Evolutionary conservation across 2,329 filamentous ascomycete species (phyloP).

Genomic region (Fusarium pseudograminearum): DNA sequence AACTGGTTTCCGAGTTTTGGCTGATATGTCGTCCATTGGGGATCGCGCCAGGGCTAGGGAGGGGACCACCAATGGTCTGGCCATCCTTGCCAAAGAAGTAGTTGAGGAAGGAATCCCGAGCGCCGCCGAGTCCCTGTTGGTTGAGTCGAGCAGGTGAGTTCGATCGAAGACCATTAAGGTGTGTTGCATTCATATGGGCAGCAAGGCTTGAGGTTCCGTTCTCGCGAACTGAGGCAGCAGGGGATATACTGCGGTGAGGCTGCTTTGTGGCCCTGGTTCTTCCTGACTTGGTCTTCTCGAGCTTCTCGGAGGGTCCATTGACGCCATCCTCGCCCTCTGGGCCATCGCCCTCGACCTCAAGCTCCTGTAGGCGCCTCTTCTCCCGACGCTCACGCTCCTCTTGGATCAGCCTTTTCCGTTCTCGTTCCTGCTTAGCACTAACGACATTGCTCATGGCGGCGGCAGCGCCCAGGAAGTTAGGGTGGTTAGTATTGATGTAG

Average conservation of each 20-base stretch:
- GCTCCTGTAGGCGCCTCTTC: constrained; percentile 82
- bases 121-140: constrained; percentile 68
- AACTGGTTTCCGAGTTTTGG: constrained; percentile 82
- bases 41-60: constrained; percentile 48
- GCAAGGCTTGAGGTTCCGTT: constrained; percentile 72
- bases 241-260: constrained; percentile 82
- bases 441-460: constrained; percentile 98
- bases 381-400: constrained; percentile 91
- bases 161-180: constrained; percentile 65
- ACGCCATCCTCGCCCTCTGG: constrained; percentile 68
- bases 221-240: constrained; percentile 72
- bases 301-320: constrained; percentile 58
- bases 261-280: constrained; percentile 52
- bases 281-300: constrained; percentile 60
- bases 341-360: constrained; percentile 82
- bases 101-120: constrained; percentile 92
- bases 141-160: constrained; percentile 63
- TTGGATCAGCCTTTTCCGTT: constrained; percentile 81
- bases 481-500: constrained; percentile 99
- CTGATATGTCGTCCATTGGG: constrained; percentile 73
- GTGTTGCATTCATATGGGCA: constrained; percentile 62
- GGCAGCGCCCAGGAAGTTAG: constrained; percentile 96
- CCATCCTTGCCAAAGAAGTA: constrained; percentile 99
- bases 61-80: constrained; percentile 56
- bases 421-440: constrained; percentile 91